Conservation (phyloP, 2,329 filamentous ascomycete genomes). For the Albifimbria verrucaria region DNA sequence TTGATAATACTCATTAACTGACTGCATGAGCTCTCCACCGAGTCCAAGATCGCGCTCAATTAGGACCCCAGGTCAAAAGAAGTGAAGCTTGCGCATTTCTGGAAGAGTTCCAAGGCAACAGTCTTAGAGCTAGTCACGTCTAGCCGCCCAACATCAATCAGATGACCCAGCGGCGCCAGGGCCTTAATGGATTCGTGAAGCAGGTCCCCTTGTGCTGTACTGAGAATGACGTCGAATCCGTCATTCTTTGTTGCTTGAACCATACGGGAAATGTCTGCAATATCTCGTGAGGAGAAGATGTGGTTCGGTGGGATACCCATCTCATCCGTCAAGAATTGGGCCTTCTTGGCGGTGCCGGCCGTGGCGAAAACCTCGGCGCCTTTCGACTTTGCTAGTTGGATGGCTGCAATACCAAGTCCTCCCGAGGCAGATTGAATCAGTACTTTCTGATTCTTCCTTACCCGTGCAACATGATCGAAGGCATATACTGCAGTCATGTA, state of each 20-base stretch:
- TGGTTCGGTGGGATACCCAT: background rate
- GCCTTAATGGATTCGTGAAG: background rate
- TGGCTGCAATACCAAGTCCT: background rate
- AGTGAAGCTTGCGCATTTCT: background rate
- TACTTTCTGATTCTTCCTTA: background rate
- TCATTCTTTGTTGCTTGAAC: background rate
- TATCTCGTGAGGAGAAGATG: background rate
- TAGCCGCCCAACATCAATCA: background rate
- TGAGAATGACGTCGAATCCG: conserved; percentile 2
- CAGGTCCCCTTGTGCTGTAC: background rate
- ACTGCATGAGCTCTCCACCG: background rate
- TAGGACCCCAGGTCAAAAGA: background rate
- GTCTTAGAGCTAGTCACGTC: background rate
- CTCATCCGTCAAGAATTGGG: background rate
- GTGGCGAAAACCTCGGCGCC: background rate
- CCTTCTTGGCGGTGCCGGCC: background rate
- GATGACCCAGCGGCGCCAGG: conserved; percentile 2
- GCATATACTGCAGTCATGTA: conserved; percentile 2
- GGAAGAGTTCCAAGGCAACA: background rate
- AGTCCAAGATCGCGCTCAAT: background rate
- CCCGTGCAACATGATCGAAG: background rate
- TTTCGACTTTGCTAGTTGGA: background rate
- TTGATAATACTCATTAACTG: background rate
- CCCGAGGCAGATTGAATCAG: conserved; percentile 1
- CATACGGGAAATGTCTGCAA: background rate